phyloP scores from a whole-genome alignment of 176 grass and related monocot genomes.

The Bromus sterilis region DNA sequence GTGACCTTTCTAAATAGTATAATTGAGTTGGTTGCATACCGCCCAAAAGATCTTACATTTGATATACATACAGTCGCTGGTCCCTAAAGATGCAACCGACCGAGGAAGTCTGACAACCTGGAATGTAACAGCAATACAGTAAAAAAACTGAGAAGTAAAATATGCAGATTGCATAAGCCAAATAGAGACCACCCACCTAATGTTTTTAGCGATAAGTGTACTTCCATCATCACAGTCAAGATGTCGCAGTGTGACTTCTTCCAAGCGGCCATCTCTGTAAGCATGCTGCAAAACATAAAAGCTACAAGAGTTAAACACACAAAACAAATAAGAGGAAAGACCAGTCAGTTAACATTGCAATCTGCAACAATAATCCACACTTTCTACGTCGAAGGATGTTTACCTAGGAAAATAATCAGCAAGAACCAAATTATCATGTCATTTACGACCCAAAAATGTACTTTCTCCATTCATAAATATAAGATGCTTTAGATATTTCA shows the following conservation, averaged over 20 bases:
- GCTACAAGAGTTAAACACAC: neutral
- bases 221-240: conserved; percentile 93
- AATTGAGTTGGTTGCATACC: neutral
- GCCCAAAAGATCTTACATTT: conserved; percentile 21
- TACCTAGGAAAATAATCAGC: neutral
- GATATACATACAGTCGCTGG: conserved; percentile 13
- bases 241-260: conserved; percentile 81
- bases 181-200: conserved; percentile 41
- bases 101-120: conserved; percentile 80
- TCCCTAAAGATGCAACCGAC: conserved; percentile 56
- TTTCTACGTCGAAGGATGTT: neutral
- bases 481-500: no score
- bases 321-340: neutral
- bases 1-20: neutral
- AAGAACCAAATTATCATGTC: neutral
- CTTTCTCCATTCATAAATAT: no score
- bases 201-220: conserved; percentile 88
- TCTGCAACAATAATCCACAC: neutral
- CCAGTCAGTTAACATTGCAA: neutral
- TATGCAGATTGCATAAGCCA: neutral
- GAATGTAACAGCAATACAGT: neutral
- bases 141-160: neutral
- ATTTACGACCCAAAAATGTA: neutral
- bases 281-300: conserved; percentile 68
- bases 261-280: conserved; percentile 81